Percentiles rank a stretch among this genome's conserved stretches.
These are phyloP conservation scores for Aspergillus ostianus DNA, from an alignment of 495 filamentous ascomycete genomes.

Conservation along the genomic window DNA sequence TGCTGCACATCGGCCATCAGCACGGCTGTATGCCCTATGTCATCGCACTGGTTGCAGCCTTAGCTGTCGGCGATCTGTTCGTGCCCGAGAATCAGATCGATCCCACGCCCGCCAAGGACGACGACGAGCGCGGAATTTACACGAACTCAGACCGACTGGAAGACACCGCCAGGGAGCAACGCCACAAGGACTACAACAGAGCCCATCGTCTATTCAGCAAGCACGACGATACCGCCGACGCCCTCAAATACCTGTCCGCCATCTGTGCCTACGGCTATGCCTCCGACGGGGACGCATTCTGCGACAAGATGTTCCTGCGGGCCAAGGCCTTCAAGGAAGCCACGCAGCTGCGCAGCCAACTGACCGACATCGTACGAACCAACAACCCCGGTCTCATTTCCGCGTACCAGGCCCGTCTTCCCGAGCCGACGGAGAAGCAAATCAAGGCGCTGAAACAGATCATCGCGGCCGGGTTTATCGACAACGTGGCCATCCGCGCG, in stretches of 20 bases:
- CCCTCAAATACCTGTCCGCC: conserved; percentile 84
- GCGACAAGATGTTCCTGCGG: conserved; percentile 76
- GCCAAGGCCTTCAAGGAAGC: conserved; percentile 85
- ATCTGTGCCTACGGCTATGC: conserved; percentile 81
- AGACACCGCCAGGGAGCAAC: conserved; percentile 63
- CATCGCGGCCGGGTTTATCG: conserved; percentile 88
- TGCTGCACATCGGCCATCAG: conserved; percentile 81
- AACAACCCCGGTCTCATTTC: conserved; percentile 69
- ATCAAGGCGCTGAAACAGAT: conserved; percentile 85
- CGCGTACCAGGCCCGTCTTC: conserved; percentile 58
- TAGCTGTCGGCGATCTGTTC: conserved; percentile 87
- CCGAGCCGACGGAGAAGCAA: conserved; percentile 68
- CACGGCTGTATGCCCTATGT: conserved; percentile 83
- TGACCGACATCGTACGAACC: conserved; percentile 72
- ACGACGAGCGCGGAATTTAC: conserved; percentile 44
- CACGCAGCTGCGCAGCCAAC: conserved; percentile 75
- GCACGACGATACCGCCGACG: conserved; percentile 81
- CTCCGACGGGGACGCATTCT: conserved; percentile 67
- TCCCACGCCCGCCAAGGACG: conserved; percentile 39
- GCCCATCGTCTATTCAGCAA: conserved; percentile 76
- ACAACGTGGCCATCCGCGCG: conserved; percentile 91
- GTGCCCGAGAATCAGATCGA: conserved; percentile 80
- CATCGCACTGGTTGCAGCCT: conserved; percentile 80
- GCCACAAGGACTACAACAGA: conserved; percentile 66
- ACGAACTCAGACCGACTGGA: conserved; percentile 66